Base-by-base conservation (phyloP, 2,329 filamentous ascomycete species). In the Diaporthe sp. region DNA sequence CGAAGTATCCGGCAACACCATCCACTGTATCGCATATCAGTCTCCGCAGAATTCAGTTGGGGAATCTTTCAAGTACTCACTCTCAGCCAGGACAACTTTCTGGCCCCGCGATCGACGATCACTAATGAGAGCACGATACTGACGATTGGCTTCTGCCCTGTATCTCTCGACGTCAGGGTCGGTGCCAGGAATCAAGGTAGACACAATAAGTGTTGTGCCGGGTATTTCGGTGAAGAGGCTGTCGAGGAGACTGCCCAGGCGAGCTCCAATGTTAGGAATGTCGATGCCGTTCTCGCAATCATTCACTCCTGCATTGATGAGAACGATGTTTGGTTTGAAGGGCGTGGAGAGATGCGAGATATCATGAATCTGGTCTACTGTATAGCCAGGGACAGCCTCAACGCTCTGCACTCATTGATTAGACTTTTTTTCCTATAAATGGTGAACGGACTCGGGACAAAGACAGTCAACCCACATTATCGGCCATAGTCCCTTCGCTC, bases 271-370 rank as follows among this genome's bases (percentile, higher is more conserved):
- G 0, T 80, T 77, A 17, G 61, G 57, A 39, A 80, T 60, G 17
- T 83, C 78, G 22, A 77, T 71, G 39, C 71, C 74, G 5, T 61
- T 58, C 44, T 49, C 55, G 44, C 71, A 72, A 39, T 84, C 83
- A 58, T 84, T 83, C 15, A 83, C 84, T 17, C 83, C 83, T 51
- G 78, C 80, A 55, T 83, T 84, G 39, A 81, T 78, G 2, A 81
- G 72, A 10, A 81, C 74, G 19, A 80, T 51, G 71, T 80, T 80
- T 1, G 79, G 76, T 55, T 75, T 77, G 46, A 75, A 79, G 9
- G 31, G 68, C 15, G 62, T 22, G 7, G 74, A 75, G 15, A 39
- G 53, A 17, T 39, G 34, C 13, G 68, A 62, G 10, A 62, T 71
- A 1, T 51, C 71, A 8, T 74, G 60, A 15, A 79, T 72, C 37